Base-by-base conservation (phyloP, 495 filamentous ascomycete species). In the Talaromyces proteolyticus region DNA sequence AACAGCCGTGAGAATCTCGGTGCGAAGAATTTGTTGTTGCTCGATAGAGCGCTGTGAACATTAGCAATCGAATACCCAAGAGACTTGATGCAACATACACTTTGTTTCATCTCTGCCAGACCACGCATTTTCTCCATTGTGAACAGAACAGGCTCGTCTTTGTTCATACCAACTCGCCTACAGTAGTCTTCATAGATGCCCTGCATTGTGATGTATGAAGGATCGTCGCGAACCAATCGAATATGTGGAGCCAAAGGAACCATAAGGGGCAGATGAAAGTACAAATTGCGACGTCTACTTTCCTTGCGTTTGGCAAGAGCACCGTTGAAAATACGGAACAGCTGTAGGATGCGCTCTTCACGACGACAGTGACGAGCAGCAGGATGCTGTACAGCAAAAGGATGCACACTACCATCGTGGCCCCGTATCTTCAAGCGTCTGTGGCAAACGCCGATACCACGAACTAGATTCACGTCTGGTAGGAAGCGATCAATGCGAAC, bases 251-350 rank as follows among this genome's bases (percentile, higher is more conserved):
- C 89, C 42, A 99, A 68, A 4, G 94, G 94, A 49, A 97, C 78
- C 86, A 97, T 95, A 50, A 96, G 70, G 2, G 94, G 94, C 29
- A 99, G 79, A 51, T 93, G 89, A 75, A 99, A 99, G 62, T 90
- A 91, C 29, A 99, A 74, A 61, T 97, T 96, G 25, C 94, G 85
- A 10, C 91, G 84, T 42, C 94, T 81, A 58, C 86, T 92, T 66
- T 99, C 94, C 71, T 97, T 97, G 57, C 89, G 86, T 67, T 91
- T 92, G 14, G 82, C 76, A 39, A 99, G 74, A 23, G 85, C 81
- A 53, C 89, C 88, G 64, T 99, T 97, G 73, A 99, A 91, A 53
- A 95, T 94, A 18, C 94, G 81, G 82, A 97, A 99, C n/a, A 99
- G 74, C 64, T 99, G 94, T 39, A 95, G 66, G 45, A 97, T 95